Evolutionary conservation across 208 protist genomes (phyloP).

Genomic region (Trypanosoma caninum): DNA sequence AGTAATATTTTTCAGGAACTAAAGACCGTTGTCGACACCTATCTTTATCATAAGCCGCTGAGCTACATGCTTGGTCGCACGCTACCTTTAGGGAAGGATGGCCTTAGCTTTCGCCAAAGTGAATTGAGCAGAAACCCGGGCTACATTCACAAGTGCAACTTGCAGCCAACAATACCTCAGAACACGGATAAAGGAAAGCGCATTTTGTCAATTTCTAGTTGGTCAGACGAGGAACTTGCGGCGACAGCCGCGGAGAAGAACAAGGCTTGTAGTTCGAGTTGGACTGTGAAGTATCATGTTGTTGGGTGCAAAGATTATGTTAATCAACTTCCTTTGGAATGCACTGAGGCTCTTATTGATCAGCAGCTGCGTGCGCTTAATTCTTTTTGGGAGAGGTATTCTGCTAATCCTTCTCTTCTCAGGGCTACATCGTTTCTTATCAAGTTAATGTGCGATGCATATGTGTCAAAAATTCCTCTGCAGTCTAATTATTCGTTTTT

Average conservation of each 20-base stretch:
- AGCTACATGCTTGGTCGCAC: constrained; percentile 30
- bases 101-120: constrained; percentile 20
- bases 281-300: constrained; percentile 29
- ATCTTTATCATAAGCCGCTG: constrained; percentile 30
- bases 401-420: constrained; percentile 53
- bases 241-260: constrained; percentile 25
- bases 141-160: constrained; percentile 28
- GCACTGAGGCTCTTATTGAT: constrained; percentile 50
- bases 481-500: constrained; percentile 63
- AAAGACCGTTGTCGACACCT: constrained; percentile 23
- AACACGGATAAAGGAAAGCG: constrained; percentile 25
- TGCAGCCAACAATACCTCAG: constrained; percentile 25
- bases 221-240: constrained; percentile 27
- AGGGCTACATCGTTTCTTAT: constrained; percentile 73
- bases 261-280: constrained; percentile 13
- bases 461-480: constrained; percentile 75
- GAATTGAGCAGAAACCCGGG: constrained; percentile 27
- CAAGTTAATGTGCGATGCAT: constrained; percentile 83
- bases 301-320: constrained; percentile 63
- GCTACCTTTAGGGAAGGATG: constrained; percentile 20
- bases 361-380: constrained; percentile 62
- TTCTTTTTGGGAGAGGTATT: constrained; percentile 71
- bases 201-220: constrained; percentile 24
- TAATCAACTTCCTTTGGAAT: constrained; percentile 70
- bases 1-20: constrained; percentile 29